These are phyloP conservation scores for Nematodospora valgi DNA, from an alignment of 805 yeast genomes.

Conservation along the genomic window DNA sequence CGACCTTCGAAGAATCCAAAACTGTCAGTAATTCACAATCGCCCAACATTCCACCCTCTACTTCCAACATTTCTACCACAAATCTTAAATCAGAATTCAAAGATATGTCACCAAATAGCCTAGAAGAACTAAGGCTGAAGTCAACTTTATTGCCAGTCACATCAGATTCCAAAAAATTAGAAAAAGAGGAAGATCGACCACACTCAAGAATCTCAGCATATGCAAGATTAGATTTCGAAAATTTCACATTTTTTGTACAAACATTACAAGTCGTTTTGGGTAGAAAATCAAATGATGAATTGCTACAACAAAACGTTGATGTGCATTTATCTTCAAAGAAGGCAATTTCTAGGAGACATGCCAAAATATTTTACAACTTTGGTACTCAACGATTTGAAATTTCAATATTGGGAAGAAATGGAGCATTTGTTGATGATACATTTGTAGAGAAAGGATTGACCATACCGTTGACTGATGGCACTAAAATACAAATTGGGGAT, in stretches of 20 bases:
- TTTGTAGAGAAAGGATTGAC: slow-evolving; percentile 91
- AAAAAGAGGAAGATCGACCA: slow-evolving; percentile 15
- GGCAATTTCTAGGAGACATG: slow-evolving; percentile 91
- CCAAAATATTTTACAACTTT: slow-evolving; percentile 92
- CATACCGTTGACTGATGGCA: slow-evolving; percentile 76
- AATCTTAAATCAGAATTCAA: not conserved
- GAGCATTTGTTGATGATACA: slow-evolving; percentile 90
- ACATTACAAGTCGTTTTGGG: slow-evolving; percentile 93
- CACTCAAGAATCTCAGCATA: slow-evolving; percentile 47
- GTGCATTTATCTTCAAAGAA: slow-evolving; percentile 90
- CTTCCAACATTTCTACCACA: not conserved
- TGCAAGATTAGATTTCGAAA: slow-evolving; percentile 84
- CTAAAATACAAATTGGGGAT: slow-evolving; percentile 90
- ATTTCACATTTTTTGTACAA: slow-evolving; percentile 93
- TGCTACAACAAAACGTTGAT: slow-evolving; percentile 73
- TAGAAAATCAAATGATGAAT: slow-evolving; percentile 58
- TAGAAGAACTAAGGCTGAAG: slow-evolving; percentile 15
- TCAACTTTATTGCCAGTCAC: slow-evolving; percentile 15
- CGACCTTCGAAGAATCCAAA: slow-evolving; percentile 1
- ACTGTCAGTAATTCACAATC: slow-evolving; percentile 16
- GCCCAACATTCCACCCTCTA: slow-evolving; percentile 9
- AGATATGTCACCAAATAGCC: slow-evolving; percentile 1
- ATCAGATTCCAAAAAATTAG: slow-evolving; percentile 9
- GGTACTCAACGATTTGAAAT: slow-evolving; percentile 94
- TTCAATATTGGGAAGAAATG: slow-evolving; percentile 89